Conservation (phyloP, 345 rosid species). For the Linum usitatissimum region DNA sequence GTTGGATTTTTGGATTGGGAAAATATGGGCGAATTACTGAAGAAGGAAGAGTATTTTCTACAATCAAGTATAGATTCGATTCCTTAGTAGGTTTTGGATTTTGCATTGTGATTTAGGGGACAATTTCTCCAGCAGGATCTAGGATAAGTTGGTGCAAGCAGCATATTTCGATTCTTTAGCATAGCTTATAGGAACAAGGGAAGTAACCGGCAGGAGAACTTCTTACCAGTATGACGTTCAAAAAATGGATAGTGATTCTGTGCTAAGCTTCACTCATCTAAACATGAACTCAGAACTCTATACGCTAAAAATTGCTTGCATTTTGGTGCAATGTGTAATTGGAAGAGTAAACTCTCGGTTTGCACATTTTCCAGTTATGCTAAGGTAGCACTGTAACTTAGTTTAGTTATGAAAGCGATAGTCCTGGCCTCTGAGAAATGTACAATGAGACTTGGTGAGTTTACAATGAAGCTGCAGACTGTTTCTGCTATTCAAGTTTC, state of each 20-base stretch:
- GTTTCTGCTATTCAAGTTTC: background rate
- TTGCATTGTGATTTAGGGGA: background rate
- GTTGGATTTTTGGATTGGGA: background rate
- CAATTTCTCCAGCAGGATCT: background rate
- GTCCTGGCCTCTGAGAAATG: background rate
- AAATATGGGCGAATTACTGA: background rate
- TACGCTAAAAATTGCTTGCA: too few relatives aligned
- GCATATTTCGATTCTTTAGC: background rate
- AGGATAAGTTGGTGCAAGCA: background rate
- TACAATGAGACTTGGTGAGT: background rate
- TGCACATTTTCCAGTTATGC: background rate
- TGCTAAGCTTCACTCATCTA: background rate
- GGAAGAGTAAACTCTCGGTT: background rate
- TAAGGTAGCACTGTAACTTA: background rate
- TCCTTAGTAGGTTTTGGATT: background rate
- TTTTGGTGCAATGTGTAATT: background rate
- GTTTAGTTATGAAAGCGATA: background rate
- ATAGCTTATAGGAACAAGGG: background rate
- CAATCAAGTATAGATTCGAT: background rate
- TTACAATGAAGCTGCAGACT: background rate
- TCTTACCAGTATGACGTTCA: too few relatives aligned
- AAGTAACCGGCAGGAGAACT: background rate
- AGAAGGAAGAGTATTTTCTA: background rate
- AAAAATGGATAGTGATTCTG: background rate
- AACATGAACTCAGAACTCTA: background rate